Evolutionary conservation across 208 protist species (phyloP), one percentile per base, ranked within the genome.

Genomic region (Wallacemonas sp.): DNA sequence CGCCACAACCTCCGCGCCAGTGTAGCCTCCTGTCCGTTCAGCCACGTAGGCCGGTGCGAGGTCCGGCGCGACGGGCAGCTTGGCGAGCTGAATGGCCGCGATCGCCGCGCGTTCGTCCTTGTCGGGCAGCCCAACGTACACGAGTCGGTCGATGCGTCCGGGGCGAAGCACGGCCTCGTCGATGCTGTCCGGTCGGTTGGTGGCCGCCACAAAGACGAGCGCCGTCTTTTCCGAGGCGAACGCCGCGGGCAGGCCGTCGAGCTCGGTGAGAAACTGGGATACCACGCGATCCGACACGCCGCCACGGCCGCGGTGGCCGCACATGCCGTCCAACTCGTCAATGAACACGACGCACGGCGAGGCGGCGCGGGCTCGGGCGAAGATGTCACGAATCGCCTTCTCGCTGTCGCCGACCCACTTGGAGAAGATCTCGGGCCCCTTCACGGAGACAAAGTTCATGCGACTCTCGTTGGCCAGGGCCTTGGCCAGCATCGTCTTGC

Each of bases 281-380:
- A 99, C 99, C 25, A 99, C 88, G 12, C 95, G 97, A 74, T 99
- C 98, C 49, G 89, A 89, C 25, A 99, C 94, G 20, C 75, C 66
- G 22, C 62, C 57, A 7, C 77, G 74, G 36, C 97, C 98, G 61
- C 98, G 80, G 50, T 92, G 72, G 46, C 97, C 93, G 68, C 98
- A 99, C 76, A 99, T 99, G 36, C 98, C 97, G 72, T 99, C 99
- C 52, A 99, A 87, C 80, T 99, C 99, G 84, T 99, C 99, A 42
- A 99, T 98, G 63, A 99, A 99, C 57, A 99, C 98, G 16, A 99
- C 76, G 38, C 79, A 81, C 3, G 79, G 76, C 45, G 75, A 66
- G 33, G 74, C 75, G 7, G 74, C 72, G 20, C 75, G 70, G 3
- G 79, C 79, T 3, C 72, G 70, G 41, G 67, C 54, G 36, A 99